A percentile compares a stretch with the other conserved stretches of the same genome.
These are phyloP conservation scores for Colletotrichum cereale DNA, from an alignment of 2,329 filamentous ascomycete species.

Conservation along the genomic window DNA sequence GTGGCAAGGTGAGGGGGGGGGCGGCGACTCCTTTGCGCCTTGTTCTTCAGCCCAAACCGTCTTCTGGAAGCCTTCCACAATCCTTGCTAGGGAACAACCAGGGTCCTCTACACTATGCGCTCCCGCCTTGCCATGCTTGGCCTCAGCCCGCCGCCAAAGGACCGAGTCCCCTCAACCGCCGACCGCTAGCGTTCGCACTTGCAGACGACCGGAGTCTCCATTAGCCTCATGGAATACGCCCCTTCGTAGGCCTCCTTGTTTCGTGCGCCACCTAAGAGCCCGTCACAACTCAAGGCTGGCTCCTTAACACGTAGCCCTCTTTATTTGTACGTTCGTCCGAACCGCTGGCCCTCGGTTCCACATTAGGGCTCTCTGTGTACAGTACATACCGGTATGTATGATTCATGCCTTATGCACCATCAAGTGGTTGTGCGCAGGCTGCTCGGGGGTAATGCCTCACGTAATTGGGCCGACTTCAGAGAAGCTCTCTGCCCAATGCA, in stretches of 20 bases:
- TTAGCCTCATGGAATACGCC: background rate
- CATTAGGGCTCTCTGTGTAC: background rate
- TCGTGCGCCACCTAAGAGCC: constrained; percentile 6
- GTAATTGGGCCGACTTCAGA: constrained; percentile 11
- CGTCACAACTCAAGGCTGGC: background rate
- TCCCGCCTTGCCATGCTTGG: constrained; percentile 30
- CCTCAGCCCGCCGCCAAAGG: constrained; percentile 11
- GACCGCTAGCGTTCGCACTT: constrained; percentile 8
- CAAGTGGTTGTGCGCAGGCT: constrained; percentile 14
- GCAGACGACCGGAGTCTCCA: background rate
- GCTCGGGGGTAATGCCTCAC: constrained; percentile 5
- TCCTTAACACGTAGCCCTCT: background rate
- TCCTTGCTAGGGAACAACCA: constrained; percentile 35
- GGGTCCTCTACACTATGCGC: constrained; percentile 35
- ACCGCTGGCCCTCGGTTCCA: constrained; percentile 26
- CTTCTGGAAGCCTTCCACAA: constrained; percentile 39
- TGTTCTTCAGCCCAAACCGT: constrained; percentile 36
- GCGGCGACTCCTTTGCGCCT: constrained; percentile 20
- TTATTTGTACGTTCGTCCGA: constrained; percentile 31
- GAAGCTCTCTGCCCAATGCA: constrained; percentile 3
- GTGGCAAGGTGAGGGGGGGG: constrained; percentile 25
- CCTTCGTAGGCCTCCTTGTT: constrained; percentile 20
- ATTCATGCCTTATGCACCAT: constrained; percentile 36
- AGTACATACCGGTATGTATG: too few species aligned
- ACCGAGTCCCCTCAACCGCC: background rate